These are phyloP conservation scores for Flaveria trinervia DNA, from an alignment of 129 eudicot species.

Conservation along the genomic window DNA sequence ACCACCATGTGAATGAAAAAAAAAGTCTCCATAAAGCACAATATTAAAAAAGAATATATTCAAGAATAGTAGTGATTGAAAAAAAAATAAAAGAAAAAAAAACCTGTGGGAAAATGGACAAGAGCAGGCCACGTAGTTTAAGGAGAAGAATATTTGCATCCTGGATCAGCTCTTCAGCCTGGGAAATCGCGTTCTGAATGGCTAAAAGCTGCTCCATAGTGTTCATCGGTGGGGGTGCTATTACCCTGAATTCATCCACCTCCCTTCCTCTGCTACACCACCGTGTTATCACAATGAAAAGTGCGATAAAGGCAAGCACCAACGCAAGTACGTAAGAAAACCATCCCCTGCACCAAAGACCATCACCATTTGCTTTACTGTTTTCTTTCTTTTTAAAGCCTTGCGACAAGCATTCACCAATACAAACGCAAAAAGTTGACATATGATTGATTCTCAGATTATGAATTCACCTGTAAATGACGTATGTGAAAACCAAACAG, in stretches of 20 bases:
- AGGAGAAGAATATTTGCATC: conserved; percentile 82
- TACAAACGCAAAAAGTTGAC: too few relatives aligned
- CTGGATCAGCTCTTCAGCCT: conserved; percentile 82
- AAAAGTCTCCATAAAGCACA: too few relatives aligned
- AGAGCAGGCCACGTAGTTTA: conserved; percentile 68
- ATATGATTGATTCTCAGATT: too few relatives aligned
- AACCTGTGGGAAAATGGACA: conserved; percentile 90
- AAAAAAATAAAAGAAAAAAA: too few relatives aligned
- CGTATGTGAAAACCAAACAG: conserved; percentile 53
- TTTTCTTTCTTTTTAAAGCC: too few relatives aligned
- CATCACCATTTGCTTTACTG: too few relatives aligned
- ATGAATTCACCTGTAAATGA: conserved; percentile 55
- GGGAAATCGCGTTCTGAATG: conserved; percentile 85
- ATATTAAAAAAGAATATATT: too few relatives aligned
- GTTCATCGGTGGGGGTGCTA: conserved; percentile 81
- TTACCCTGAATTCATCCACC: conserved; percentile 64
- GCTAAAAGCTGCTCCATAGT: conserved; percentile 96
- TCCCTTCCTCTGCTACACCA: conserved; percentile 46
- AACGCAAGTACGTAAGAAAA: conserved; percentile 54
- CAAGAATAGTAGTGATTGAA: too few relatives aligned
- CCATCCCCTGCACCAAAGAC: conserved; percentile 69
- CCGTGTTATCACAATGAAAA: conserved; percentile 58
- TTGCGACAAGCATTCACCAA: too few relatives aligned
- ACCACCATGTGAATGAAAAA: too few relatives aligned
- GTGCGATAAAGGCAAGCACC: conserved; percentile 47